These are phyloP conservation scores for Yamadazyma blattariae DNA, from an alignment of 1,139 yeast genomes.

Conservation along the genomic window DNA sequence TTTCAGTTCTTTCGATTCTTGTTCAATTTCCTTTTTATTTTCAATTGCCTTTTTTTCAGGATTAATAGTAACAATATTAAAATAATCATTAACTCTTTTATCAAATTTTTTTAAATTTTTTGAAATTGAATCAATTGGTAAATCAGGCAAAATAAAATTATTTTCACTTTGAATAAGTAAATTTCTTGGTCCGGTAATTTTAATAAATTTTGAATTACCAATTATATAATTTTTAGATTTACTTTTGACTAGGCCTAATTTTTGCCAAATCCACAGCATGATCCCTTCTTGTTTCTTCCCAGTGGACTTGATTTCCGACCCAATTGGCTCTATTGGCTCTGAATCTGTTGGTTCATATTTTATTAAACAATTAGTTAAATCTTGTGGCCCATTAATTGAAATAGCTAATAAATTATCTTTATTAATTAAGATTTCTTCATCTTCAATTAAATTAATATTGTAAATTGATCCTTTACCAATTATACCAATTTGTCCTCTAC, in stretches of 20 bases:
- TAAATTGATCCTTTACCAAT: conserved; percentile 58
- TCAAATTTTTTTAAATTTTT: conserved; percentile 9
- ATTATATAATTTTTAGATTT: conserved; percentile 19
- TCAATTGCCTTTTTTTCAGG: conserved; percentile 18
- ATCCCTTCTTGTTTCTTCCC: background rate
- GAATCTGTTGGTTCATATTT: conserved; percentile 14
- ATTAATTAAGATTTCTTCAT: conserved; percentile 50
- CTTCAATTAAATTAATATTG: conserved; percentile 40
- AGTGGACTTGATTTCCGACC: background rate
- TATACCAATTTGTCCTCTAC: conserved; percentile 59
- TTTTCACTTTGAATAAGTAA: conserved; percentile 45
- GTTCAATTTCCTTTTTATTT: no score
- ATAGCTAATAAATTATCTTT: conserved; percentile 48
- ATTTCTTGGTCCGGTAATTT: conserved; percentile 55
- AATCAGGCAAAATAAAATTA: conserved; percentile 11
- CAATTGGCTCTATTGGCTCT: background rate
- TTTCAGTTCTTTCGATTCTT: no score
- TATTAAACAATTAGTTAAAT: conserved; percentile 35
- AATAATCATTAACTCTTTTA: conserved; percentile 34
- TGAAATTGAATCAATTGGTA: conserved; percentile 12
- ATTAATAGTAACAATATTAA: conserved; percentile 22
- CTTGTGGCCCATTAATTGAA: conserved; percentile 50
- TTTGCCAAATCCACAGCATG: background rate
- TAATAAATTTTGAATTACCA: conserved; percentile 41
- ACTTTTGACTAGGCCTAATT: background rate